Evolutionary conservation across 805 yeast species (phyloP).

Genomic region (Sugiyamaella floridensis): DNA sequence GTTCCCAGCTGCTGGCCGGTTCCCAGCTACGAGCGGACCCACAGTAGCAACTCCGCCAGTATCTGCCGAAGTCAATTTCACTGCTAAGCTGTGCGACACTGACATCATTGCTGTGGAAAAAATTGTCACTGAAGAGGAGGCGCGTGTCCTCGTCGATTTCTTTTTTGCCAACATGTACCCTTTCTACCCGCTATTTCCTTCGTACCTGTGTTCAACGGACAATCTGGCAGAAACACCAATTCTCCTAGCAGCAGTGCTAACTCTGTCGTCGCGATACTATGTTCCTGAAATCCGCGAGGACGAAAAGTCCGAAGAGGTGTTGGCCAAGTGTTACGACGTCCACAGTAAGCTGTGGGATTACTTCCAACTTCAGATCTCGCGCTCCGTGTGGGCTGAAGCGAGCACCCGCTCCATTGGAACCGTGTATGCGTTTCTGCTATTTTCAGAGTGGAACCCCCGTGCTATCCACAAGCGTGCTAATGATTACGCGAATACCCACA

Average conservation of each 20-base stretch:
- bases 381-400: constrained; percentile 92
- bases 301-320: constrained; percentile 1
- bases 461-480: constrained; percentile 86
- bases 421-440: constrained; percentile 70
- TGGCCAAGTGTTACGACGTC: constrained; percentile 23
- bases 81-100: constrained; percentile 6
- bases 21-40: constrained; percentile 2
- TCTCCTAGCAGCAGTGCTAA: constrained; percentile 68
- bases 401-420: constrained; percentile 83
- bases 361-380: constrained; percentile 73
- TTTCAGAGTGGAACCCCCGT: constrained; percentile 94
- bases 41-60: neutral
- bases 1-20: constrained; percentile 27
- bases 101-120: constrained; percentile 43
- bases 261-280: constrained; percentile 75
- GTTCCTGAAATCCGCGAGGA: constrained; percentile 29
- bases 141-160: constrained; percentile 24
- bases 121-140: constrained; percentile 47
- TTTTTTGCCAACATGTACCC: constrained; percentile 82
- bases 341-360: constrained; percentile 81
- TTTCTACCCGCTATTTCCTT: constrained; percentile 80
- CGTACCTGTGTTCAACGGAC: constrained; percentile 58
- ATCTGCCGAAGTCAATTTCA: neutral
- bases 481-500: constrained; percentile 49
- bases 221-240: constrained; percentile 73